Percentiles rank a stretch among this genome's conserved stretches.
These are phyloP conservation scores for Lyophyllum semitale DNA, from an alignment of 768 basidiomycete genomes.

Conservation along the genomic window DNA sequence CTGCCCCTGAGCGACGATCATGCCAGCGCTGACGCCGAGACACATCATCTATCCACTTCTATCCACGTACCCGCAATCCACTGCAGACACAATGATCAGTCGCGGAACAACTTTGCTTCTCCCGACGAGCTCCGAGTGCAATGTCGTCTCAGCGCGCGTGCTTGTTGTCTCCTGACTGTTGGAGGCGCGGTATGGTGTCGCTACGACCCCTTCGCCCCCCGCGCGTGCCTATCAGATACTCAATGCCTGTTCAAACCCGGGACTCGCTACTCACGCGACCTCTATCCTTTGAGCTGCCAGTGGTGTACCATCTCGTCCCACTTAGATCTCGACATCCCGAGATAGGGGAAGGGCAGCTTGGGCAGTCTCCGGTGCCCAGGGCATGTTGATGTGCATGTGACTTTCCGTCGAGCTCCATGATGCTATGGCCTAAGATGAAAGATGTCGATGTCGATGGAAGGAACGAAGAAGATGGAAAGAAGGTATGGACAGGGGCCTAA, in stretches of 20 bases:
- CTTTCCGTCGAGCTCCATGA: neutral
- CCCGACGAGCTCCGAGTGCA: neutral
- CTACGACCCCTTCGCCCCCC: neutral
- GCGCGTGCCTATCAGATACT: neutral
- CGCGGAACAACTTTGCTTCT: neutral
- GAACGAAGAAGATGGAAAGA: neutral
- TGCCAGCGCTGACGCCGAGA: neutral
- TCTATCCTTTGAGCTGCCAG: neutral
- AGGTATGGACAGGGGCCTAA: neutral
- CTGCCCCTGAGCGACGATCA: conserved; percentile 6
- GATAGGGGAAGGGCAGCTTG: neutral
- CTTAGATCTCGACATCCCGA: neutral
- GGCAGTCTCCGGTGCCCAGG: neutral
- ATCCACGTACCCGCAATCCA: neutral
- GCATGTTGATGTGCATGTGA: neutral
- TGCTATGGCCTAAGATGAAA: neutral
- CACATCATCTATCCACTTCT: neutral
- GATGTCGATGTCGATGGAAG: neutral
- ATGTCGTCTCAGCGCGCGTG: neutral
- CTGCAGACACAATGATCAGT: neutral
- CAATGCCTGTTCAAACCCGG: neutral
- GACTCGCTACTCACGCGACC: neutral
- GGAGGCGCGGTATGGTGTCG: neutral
- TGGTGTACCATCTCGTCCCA: neutral
- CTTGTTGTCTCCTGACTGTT: neutral